phyloP scores from a whole-genome alignment of 192 early-diverging fungal species.

The Coemansia sp. region DNA sequence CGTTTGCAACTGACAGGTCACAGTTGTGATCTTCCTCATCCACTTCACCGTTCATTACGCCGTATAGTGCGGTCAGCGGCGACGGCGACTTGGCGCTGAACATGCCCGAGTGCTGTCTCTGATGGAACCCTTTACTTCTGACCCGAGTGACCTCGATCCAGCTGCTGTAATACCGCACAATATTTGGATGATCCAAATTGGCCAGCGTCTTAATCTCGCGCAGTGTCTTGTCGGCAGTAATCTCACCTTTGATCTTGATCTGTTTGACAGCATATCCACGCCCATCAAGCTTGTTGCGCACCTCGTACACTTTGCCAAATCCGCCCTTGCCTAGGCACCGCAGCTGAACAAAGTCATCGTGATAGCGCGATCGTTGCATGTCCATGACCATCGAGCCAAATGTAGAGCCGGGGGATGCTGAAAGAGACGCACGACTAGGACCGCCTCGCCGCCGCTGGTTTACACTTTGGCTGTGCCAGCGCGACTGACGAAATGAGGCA shows the following conservation, averaged over 20 bases:
- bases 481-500: slow-evolving; percentile 3
- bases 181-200: slow-evolving; percentile 79
- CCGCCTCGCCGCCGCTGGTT: neutral
- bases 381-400: slow-evolving; percentile 39
- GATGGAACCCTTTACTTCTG: slow-evolving; percentile 11
- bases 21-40: neutral
- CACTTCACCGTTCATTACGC: slow-evolving; percentile 18
- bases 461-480: neutral
- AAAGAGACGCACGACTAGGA: neutral
- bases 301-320: slow-evolving; percentile 83
- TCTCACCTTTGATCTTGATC: slow-evolving; percentile 62
- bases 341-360: slow-evolving; percentile 81
- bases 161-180: slow-evolving; percentile 88
- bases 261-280: slow-evolving; percentile 92
- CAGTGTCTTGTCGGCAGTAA: slow-evolving; percentile 70
- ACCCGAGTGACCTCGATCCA: slow-evolving; percentile 78
- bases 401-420: slow-evolving; percentile 1
- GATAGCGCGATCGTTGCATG: slow-evolving; percentile 60
- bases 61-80: neutral
- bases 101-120: neutral
- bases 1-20: slow-evolving; percentile 11
- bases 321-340: slow-evolving; percentile 83
- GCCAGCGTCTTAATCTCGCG: slow-evolving; percentile 91
- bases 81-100: slow-evolving; percentile 7
- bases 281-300: slow-evolving; percentile 84